Percentiles rank a stretch among this genome's conserved stretches.
Conservation (phyloP, 768 basidiomycete genomes). For the Gymnopilus junonius region DNA sequence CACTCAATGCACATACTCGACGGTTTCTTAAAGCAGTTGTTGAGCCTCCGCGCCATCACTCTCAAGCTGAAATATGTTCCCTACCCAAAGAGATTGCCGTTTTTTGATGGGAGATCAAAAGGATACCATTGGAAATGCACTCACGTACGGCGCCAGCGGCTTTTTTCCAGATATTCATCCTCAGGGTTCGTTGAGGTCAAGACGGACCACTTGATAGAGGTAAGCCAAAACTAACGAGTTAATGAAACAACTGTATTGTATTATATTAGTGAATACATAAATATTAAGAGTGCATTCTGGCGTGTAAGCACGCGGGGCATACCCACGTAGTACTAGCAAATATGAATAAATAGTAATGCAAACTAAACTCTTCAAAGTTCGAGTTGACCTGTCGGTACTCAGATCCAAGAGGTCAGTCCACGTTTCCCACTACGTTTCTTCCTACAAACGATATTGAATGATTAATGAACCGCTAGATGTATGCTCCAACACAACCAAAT, state of each 20-base stretch:
- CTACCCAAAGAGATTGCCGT: background rate
- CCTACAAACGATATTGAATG: background rate
- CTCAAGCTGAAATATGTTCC: background rate
- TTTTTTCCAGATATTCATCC: background rate
- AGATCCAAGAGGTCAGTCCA: background rate
- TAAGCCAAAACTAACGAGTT: no score
- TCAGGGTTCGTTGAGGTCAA: background rate
- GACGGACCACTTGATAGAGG: background rate
- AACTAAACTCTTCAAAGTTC: no score
- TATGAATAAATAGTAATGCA: background rate
- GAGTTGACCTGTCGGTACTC: no score
- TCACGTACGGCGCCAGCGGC: background rate
- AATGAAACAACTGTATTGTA: no score
- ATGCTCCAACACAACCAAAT: background rate
- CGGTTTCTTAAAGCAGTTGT: background rate
- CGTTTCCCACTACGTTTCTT: background rate
- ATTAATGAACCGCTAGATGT: background rate
- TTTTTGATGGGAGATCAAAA: background rate
- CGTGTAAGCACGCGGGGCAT: no score
- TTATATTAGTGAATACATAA: no score
- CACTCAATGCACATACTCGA: background rate
- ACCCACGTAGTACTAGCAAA: no score
- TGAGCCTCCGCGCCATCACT: background rate
- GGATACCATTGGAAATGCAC: background rate
- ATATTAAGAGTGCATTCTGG: no score